Base-by-base conservation (phyloP, 352 stramenopile species). In the Plasmopara muralis region DNA sequence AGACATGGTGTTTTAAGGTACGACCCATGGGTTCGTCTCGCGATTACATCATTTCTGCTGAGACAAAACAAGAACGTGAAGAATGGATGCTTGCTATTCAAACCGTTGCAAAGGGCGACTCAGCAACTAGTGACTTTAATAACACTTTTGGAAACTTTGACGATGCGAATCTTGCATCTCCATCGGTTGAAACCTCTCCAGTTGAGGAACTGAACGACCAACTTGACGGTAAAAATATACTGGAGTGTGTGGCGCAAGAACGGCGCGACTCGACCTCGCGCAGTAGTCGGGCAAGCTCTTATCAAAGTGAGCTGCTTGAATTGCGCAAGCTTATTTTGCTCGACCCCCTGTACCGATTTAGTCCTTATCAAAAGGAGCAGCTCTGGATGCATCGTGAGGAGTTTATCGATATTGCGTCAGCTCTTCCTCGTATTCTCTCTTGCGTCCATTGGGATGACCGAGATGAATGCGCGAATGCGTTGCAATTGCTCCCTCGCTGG, bases 11-110 rank as follows among this genome's bases (percentile, higher is more conserved):
- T 53, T 94, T 94, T 51, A 94, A 94, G 47, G 76, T 93, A 29
- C 70, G 72, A 4, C 76, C 78, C 5, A 72, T 77, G 51, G 87
- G 81, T 47, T 89, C 78, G 43, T 85, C 73, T 16, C 75, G 79
- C 37, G 79, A 91, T 34, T 93, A 90, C 55, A 83, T 90, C 53
- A 89, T 94, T 59, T 78, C 68, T 40, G 81, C 83, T 9, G 79
- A 89, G 42, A 94, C 83, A 1, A 94, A 94, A 62, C 83, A 94
- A 68, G 79, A 90, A 49, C 83, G 83, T n/a, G 83, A 94, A 50
- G 83, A 91, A 53, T 94, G 83, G 83, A 92, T 94, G 83, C 66
- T 89, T 29, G 83, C 83, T 2, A 90, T 93, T 41, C 72, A 83
- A 35, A 85, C 82, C 7, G 80, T 93, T 14, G 71, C 78, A 13